Percentiles rank a stretch among this genome's conserved stretches.
Conservation (phyloP, 2,329 filamentous ascomycete species). For the Pseudogymnoascus sp. region DNA sequence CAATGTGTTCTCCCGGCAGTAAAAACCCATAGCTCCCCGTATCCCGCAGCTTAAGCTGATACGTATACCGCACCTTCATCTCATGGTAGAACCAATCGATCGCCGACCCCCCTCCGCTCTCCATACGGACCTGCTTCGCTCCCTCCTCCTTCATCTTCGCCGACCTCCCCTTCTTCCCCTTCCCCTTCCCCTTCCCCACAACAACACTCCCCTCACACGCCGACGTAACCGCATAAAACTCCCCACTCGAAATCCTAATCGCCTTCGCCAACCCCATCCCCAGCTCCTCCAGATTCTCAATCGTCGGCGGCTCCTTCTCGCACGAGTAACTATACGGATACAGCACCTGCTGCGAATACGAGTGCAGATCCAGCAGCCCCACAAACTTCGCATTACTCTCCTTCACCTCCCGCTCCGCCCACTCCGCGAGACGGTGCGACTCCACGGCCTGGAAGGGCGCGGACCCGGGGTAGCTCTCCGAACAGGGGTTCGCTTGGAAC, state of each 20-base stretch:
- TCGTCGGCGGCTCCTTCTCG: slow-evolving; percentile 64
- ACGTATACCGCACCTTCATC: slow-evolving; percentile 71
- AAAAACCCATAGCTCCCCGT: slow-evolving; percentile 92
- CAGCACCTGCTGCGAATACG: slow-evolving; percentile 89
- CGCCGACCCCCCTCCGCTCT: slow-evolving; percentile 73
- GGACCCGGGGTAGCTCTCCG: slow-evolving; percentile 80
- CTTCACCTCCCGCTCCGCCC: slow-evolving; percentile 71
- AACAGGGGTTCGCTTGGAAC: slow-evolving; percentile 71
- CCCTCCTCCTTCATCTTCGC: slow-evolving; percentile 26
- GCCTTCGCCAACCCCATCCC: slow-evolving; percentile 82
- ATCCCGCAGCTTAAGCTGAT: slow-evolving; percentile 90
- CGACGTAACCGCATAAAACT: slow-evolving; percentile 68
- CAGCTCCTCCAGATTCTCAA: slow-evolving; percentile 88
- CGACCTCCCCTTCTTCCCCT: slow-evolving; percentile 17
- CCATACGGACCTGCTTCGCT: slow-evolving; percentile 45
- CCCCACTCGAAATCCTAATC: slow-evolving; percentile 70
- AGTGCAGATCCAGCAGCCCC: slow-evolving; percentile 85
- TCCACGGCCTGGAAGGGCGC: slow-evolving; percentile 78
- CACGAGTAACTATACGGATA: slow-evolving; percentile 91
- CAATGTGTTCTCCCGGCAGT: slow-evolving; percentile 75
- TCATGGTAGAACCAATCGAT: slow-evolving; percentile 96
- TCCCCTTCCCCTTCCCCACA: slow-evolving; percentile 23
- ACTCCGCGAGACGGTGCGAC: slow-evolving; percentile 64
- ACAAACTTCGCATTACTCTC: slow-evolving; percentile 66
- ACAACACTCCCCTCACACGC: slow-evolving; percentile 75